Conservation (phyloP, 208 protist genomes). For the Borovskyia barvae region DNA sequence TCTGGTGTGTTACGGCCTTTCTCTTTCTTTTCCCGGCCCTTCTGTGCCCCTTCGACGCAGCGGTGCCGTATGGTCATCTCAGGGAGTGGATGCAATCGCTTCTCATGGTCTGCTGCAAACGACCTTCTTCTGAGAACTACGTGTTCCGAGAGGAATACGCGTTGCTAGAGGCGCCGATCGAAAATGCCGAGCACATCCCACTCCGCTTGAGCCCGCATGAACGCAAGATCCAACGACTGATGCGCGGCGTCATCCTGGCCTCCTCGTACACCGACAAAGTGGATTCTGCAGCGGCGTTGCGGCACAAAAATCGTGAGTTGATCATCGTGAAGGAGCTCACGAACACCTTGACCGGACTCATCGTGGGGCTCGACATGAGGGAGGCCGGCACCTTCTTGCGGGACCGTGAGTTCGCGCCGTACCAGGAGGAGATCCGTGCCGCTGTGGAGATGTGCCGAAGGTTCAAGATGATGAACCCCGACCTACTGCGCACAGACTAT, state of each 20-base stretch:
- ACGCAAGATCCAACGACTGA: constrained; percentile 87
- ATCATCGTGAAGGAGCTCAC: constrained; percentile 81
- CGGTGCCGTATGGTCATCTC: constrained; percentile 14
- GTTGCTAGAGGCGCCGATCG: constrained; percentile 72
- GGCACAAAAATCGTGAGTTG: constrained; percentile 56
- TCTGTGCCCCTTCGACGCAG: not conserved
- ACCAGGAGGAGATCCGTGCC: constrained; percentile 58
- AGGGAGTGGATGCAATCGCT: constrained; percentile 25
- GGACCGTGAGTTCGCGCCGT: constrained; percentile 64
- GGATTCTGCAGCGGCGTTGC: constrained; percentile 58
- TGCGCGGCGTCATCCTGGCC: constrained; percentile 81
- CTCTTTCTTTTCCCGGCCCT: too few relatives aligned
- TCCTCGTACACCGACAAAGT: constrained; percentile 93
- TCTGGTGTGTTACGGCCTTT: not conserved
- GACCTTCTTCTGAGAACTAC: constrained; percentile 17
- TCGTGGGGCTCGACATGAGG: constrained; percentile 74
- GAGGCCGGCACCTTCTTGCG: constrained; percentile 55
- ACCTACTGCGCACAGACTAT: constrained; percentile 92
- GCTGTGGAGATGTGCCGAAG: constrained; percentile 85
- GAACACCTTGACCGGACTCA: constrained; percentile 76
- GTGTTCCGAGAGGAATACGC: constrained; percentile 63
- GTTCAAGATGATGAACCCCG: constrained; percentile 95
- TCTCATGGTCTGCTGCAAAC: constrained; percentile 27
- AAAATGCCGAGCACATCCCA: constrained; percentile 82
- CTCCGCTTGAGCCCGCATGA: constrained; percentile 80